Evolutionary conservation across 306 rosid genomes (phyloP).

Genomic region (Vicia villosa): DNA sequence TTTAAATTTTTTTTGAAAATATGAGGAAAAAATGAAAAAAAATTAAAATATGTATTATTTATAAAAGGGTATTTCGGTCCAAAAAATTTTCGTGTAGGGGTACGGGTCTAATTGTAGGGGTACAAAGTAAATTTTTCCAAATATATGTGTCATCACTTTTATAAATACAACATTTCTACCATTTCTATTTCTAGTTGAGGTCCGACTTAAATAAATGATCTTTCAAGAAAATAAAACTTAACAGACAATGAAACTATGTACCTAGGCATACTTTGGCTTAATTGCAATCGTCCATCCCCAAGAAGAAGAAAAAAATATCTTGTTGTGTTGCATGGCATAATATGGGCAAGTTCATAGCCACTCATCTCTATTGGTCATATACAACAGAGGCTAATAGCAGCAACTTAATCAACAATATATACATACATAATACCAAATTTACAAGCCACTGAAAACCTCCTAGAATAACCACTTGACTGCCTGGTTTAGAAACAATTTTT

Average conservation of each 20-base stretch:
- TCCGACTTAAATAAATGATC: too few relatives aligned
- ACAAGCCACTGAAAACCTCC: background rate
- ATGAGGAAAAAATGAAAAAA: too few relatives aligned
- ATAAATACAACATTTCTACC: too few relatives aligned
- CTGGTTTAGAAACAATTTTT: background rate
- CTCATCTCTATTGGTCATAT: slow-evolving; percentile 8
- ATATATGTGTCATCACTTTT: too few relatives aligned
- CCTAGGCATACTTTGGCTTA: slow-evolving; percentile 6
- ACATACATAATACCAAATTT: slow-evolving; percentile 14
- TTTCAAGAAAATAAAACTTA: background rate
- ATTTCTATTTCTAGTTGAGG: too few relatives aligned
- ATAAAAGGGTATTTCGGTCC: too few relatives aligned
- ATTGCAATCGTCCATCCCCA: background rate
- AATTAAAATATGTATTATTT: too few relatives aligned
- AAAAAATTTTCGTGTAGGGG: too few relatives aligned
- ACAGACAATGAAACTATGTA: background rate
- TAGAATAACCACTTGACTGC: slow-evolving; percentile 1
- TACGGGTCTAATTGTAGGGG: too few relatives aligned
- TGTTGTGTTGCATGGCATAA: slow-evolving; percentile 8
- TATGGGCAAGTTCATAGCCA: slow-evolving; percentile 30
- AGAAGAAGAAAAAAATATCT: too few relatives aligned
- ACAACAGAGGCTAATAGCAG: background rate
- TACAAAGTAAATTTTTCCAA: too few relatives aligned
- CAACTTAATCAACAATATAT: slow-evolving; percentile 21
- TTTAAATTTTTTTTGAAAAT: too few relatives aligned